phyloP scores from a whole-genome alignment of 2,329 filamentous ascomycete species.

The Aspergillus fumigatus region DNA sequence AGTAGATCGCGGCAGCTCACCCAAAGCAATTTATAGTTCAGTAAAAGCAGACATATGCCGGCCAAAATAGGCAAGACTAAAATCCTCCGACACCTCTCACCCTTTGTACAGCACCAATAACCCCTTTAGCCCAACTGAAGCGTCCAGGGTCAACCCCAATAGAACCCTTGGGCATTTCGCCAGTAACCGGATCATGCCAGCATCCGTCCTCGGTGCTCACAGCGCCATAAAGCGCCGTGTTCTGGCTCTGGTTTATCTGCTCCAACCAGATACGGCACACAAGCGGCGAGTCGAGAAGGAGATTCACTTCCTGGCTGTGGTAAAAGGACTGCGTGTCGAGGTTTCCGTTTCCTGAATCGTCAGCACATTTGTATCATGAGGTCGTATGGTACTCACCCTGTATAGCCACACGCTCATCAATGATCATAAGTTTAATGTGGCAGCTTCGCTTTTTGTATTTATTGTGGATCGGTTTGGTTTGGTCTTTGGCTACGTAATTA shows the following conservation, averaged over 20 bases:
- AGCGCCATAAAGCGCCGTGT: conserved; percentile 57
- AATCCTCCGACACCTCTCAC: conserved; percentile 56
- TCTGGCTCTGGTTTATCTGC: conserved; percentile 61
- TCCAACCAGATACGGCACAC: conserved; percentile 63
- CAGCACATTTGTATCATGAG: background rate
- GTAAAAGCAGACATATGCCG: background rate
- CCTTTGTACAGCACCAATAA: conserved; percentile 55
- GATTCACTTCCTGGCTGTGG: conserved; percentile 72
- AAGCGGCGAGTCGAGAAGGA: conserved; percentile 63
- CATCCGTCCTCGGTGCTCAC: conserved; percentile 54
- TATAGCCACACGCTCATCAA: conserved; percentile 64
- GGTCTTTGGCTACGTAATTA: conserved; percentile 72
- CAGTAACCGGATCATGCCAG: conserved; percentile 53
- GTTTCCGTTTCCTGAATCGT: conserved; percentile 59
- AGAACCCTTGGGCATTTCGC: conserved; percentile 45
- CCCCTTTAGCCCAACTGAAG: conserved; percentile 56
- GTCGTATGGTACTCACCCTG: conserved; percentile 42
- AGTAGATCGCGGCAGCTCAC: background rate
- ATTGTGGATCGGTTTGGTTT: conserved; percentile 63
- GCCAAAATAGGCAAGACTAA: conserved; percentile 19
- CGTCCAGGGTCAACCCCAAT: conserved; percentile 51
- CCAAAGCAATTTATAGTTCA: background rate
- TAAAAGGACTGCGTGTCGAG: conserved; percentile 78
- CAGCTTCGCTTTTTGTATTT: conserved; percentile 62
- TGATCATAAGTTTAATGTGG: conserved; percentile 74